Conservation (phyloP, 345 rosid species). For the Boechera divaricarpa region DNA sequence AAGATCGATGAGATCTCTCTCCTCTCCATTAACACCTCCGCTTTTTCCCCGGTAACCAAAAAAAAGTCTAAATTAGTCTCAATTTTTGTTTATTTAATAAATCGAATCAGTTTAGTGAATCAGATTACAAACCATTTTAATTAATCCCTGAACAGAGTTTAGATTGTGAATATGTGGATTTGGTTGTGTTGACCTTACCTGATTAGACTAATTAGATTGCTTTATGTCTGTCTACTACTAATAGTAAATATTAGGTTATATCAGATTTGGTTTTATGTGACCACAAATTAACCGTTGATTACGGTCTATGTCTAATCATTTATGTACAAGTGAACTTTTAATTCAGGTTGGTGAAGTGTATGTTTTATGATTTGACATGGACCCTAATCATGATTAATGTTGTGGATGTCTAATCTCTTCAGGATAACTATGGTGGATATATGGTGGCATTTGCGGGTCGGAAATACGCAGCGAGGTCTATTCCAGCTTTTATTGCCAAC, state of each 20-base stretch:
- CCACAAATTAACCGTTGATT: not conserved
- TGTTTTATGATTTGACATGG: not conserved
- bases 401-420: conserved; percentile 8
- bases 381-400: not conserved
- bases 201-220: not conserved
- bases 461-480: conserved; percentile 87
- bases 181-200: conserved; percentile 6
- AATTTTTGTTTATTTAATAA: not conserved
- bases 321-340: not conserved
- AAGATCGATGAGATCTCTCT: conserved; percentile 94
- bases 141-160: no score
- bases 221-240: not conserved
- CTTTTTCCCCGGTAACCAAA: conserved; percentile 54
- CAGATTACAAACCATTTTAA: no score
- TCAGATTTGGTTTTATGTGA: not conserved
- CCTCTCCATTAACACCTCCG: conserved; percentile 83
- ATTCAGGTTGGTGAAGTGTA: no score
- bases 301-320: not conserved
- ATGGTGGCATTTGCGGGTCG: conserved; percentile 97
- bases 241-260: not conserved
- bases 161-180: conserved; percentile 9
- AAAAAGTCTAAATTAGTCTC: not conserved
- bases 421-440: conserved; percentile 50
- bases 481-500: conserved; percentile 81
- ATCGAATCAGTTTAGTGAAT: conserved; percentile 2